A percentile compares a stretch with the other conserved stretches of the same genome.
Conservation (phyloP, 345 rosid species). For the Schrenkiella parvula region DNA sequence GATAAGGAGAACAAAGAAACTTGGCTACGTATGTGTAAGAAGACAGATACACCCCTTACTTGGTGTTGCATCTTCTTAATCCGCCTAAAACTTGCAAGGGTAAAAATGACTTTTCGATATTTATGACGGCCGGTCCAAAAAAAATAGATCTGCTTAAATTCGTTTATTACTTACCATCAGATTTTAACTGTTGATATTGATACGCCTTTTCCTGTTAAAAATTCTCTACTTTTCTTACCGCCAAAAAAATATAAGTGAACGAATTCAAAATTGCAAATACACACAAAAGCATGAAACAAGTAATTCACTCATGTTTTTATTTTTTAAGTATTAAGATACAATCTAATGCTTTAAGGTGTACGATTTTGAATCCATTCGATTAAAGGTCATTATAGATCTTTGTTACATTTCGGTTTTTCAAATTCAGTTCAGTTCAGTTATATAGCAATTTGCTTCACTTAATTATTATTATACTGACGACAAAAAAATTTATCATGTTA, state of each 20-base stretch:
- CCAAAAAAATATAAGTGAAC: constrained; percentile 8
- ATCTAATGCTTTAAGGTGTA: neutral
- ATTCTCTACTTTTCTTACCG: constrained; percentile 30
- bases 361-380: neutral
- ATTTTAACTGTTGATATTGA: neutral
- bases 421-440: neutral
- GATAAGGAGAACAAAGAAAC: neutral
- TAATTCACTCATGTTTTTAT: neutral
- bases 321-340: neutral
- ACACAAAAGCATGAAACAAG: neutral
- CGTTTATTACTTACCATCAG: neutral
- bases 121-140: neutral
- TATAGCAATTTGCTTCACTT: neutral
- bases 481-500: no score
- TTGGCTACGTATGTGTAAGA: neutral
- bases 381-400: neutral
- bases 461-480: neutral
- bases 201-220: neutral
- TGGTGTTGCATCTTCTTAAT: neutral
- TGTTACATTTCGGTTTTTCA: neutral
- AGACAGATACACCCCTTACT: constrained; percentile 22
- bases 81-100: neutral
- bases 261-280: constrained; percentile 26
- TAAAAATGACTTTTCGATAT: neutral
- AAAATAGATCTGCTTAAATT: neutral